Conservation (phyloP, 208 protist species). For the Herpetomonas tarakana region DNA sequence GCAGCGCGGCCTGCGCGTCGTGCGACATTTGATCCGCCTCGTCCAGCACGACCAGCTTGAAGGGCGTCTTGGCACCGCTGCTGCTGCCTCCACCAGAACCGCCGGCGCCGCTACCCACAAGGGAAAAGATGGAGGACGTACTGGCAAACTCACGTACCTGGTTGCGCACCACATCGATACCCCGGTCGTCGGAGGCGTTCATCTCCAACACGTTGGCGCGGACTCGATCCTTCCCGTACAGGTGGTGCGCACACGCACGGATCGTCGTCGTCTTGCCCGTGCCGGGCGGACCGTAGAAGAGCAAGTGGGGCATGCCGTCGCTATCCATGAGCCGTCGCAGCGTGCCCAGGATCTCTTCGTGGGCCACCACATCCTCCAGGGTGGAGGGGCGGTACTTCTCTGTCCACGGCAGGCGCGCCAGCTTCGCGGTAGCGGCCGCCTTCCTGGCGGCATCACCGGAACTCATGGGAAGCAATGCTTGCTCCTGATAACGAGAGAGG, state of each 20-base stretch:
- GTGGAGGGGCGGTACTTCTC: slow-evolving; percentile 95
- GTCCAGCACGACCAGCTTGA: slow-evolving; percentile 99
- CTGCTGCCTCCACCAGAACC: slow-evolving; percentile 1
- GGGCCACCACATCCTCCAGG: slow-evolving; percentile 90
- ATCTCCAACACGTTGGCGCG: slow-evolving; percentile 92
- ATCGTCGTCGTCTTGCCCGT: slow-evolving; percentile 92
- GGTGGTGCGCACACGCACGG: slow-evolving; percentile 81
- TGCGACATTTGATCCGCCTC: slow-evolving; percentile 99
- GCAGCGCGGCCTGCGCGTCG: slow-evolving; percentile 97
- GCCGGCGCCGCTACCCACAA: slow-evolving; percentile 11
- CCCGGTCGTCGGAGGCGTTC: slow-evolving; percentile 99
- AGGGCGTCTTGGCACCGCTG: slow-evolving; percentile 20
- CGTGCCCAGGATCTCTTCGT: slow-evolving; percentile 91
- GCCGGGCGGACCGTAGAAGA: slow-evolving; percentile 98
- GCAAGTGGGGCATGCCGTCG: slow-evolving; percentile 95
- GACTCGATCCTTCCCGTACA: slow-evolving; percentile 94
- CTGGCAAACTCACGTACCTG: slow-evolving; percentile 98
- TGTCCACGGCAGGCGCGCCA: slow-evolving; percentile 78
- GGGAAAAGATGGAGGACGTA: slow-evolving; percentile 94
- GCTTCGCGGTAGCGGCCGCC: neutral
- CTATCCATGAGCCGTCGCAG: slow-evolving; percentile 90
- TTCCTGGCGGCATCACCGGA: neutral
- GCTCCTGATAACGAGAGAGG: neutral
- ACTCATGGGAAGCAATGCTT: neutral
- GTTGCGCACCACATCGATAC: slow-evolving; percentile 98